A percentile compares a stretch with the other conserved stretches of the same genome.
These are phyloP conservation scores for Lachnellula arida DNA, from an alignment of 2,329 filamentous ascomycete species.

Conservation along the genomic window DNA sequence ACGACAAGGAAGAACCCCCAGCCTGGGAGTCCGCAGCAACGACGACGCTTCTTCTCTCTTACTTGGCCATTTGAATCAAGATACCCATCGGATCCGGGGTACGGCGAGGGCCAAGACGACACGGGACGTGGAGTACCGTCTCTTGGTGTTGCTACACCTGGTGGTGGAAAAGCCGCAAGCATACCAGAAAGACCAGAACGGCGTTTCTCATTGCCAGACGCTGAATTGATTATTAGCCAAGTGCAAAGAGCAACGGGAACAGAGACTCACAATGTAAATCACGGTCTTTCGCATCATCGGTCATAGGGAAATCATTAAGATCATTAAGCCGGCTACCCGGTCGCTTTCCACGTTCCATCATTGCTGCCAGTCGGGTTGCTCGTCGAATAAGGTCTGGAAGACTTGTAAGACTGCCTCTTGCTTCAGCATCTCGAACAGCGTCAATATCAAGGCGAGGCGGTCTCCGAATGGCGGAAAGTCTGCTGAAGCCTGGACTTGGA, in stretches of 20 bases:
- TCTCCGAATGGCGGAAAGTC: slow-evolving; percentile 51
- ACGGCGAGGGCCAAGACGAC: slow-evolving; percentile 34
- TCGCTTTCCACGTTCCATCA: slow-evolving; percentile 76
- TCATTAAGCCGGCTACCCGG: slow-evolving; percentile 56
- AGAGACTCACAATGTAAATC: slow-evolving; percentile 23
- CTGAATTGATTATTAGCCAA: slow-evolving; percentile 13
- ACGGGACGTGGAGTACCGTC: slow-evolving; percentile 33
- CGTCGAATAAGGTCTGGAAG: slow-evolving; percentile 85
- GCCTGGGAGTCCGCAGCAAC: slow-evolving; percentile 78
- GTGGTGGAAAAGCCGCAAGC: slow-evolving; percentile 61
- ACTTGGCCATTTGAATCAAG: neutral
- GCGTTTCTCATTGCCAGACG: slow-evolving; percentile 16
- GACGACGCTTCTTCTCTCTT: slow-evolving; percentile 37
- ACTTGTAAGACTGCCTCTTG: slow-evolving; percentile 85
- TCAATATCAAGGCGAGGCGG: slow-evolving; percentile 79
- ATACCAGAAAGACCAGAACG: slow-evolving; percentile 50
- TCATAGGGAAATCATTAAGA: slow-evolving; percentile 45
- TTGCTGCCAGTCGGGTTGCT: slow-evolving; percentile 79
- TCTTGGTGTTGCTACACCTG: slow-evolving; percentile 44
- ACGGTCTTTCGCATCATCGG: slow-evolving; percentile 22
- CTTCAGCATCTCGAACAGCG: slow-evolving; percentile 74
- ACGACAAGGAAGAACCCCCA: slow-evolving; percentile 68
- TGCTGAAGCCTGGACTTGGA: slow-evolving; percentile 33
- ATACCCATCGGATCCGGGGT: slow-evolving; percentile 2
- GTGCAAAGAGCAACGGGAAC: neutral